Conservation (phyloP, 495 filamentous ascomycete genomes). For the Neurospora sp. region DNA sequence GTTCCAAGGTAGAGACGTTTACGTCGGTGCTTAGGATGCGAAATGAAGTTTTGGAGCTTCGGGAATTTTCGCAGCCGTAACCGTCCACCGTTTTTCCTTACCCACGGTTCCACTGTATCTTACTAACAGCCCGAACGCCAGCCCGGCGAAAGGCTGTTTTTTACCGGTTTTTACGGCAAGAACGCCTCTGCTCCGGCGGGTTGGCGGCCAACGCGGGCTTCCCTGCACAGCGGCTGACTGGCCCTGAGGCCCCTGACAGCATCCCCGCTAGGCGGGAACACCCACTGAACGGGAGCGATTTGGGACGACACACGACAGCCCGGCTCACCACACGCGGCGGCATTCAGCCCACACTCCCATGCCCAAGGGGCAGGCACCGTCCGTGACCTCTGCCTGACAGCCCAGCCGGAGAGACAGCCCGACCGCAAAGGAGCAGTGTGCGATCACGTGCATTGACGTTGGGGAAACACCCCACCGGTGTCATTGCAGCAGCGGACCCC, state of each 20-base stretch:
- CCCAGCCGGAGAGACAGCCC: background rate
- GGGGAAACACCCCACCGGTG: background rate
- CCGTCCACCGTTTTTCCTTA: constrained; percentile 10
- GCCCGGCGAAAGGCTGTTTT: background rate
- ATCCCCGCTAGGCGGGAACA: background rate
- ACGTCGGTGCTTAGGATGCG: constrained; percentile 11
- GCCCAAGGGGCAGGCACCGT: background rate
- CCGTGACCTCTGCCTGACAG: background rate
- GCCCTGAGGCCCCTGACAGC: background rate
- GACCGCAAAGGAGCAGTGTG: background rate
- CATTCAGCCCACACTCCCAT: background rate
- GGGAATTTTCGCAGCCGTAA: constrained; percentile 21
- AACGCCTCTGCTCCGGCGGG: background rate
- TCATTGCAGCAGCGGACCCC: background rate
- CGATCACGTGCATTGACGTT: background rate
- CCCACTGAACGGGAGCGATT: background rate
- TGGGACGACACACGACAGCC: background rate
- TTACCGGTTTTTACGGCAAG: constrained; percentile 1
- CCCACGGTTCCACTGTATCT: constrained; percentile 1
- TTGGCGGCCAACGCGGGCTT: background rate
- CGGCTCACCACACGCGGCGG: background rate
- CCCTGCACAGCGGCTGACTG: background rate
- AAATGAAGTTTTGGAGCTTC: constrained; percentile 20
- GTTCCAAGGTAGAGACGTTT: constrained; percentile 4
- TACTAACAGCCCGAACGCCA: background rate